These are phyloP conservation scores for Haematococcus lacustris DNA, from an alignment of 139 green algal species.

Conservation along the genomic window DNA sequence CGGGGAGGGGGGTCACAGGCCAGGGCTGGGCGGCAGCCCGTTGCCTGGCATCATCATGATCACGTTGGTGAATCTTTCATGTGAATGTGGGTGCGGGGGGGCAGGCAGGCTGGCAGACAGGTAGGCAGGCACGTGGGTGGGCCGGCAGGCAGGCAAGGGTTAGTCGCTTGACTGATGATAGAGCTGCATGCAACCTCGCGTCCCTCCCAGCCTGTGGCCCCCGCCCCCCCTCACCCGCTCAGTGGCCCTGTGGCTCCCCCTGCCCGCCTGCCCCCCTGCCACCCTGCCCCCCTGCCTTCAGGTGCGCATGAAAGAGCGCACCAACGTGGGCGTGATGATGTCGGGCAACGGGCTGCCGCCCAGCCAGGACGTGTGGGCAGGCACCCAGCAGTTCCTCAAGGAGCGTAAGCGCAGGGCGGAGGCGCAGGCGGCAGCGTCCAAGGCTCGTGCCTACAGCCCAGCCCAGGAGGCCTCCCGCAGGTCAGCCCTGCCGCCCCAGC, in stretches of 20 bases:
- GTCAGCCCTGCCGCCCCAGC: background rate
- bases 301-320: slow-evolving; percentile 35
- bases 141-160: background rate
- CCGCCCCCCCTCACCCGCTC: no score
- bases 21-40: no score
- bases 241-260: no score
- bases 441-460: slow-evolving; percentile 35
- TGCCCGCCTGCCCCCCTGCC: background rate
- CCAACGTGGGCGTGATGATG: slow-evolving; percentile 81
- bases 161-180: no score
- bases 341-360: slow-evolving; percentile 28
- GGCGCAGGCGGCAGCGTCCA: slow-evolving; percentile 19
- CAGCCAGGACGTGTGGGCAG: slow-evolving; percentile 36
- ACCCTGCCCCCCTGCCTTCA: slow-evolving; percentile 69
- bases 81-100: no score
- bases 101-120: no score
- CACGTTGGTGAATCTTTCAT: no score
- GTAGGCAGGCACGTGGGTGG: slow-evolving; percentile 52
- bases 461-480: slow-evolving; percentile 48
- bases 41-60: slow-evolving; percentile 74
- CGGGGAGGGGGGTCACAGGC: no score
- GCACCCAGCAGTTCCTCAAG: slow-evolving; percentile 33
- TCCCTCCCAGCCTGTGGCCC: no score
- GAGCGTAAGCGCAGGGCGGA: slow-evolving; percentile 46
- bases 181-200: background rate